phyloP scores from a whole-genome alignment of 371 early-diverging fungal species.

The Apophysomyces variabilis region DNA sequence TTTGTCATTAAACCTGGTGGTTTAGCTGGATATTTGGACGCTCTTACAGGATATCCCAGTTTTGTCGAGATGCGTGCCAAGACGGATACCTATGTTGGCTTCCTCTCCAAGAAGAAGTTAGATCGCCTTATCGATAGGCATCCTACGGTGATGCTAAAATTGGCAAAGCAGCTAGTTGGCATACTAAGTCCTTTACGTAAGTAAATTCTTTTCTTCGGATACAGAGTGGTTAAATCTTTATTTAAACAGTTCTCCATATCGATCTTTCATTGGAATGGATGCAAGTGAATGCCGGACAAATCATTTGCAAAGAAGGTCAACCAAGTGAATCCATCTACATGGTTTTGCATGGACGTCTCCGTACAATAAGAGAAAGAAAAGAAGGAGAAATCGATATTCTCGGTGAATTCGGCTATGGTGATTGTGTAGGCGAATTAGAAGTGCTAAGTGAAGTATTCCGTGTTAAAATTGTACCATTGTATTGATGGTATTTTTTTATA shows the following conservation, averaged over 20 bases:
- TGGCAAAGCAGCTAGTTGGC: constrained; percentile 87
- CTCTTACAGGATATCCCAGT: constrained; percentile 89
- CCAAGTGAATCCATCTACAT: constrained; percentile 88
- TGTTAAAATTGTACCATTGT: no score
- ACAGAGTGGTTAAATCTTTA: constrained; percentile 1
- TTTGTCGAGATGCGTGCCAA: constrained; percentile 85
- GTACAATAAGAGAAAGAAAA: constrained; percentile 76
- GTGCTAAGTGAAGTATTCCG: constrained; percentile 66
- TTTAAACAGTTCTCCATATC: constrained; percentile 72
- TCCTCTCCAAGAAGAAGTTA: constrained; percentile 77
- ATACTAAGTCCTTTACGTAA: constrained; percentile 82
- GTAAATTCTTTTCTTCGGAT: constrained; percentile 14
- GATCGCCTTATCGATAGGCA: constrained; percentile 86
- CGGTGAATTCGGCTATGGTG: constrained; percentile 94
- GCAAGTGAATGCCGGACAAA: constrained; percentile 90
- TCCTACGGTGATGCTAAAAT: constrained; percentile 80
- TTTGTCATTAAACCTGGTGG: constrained; percentile 86
- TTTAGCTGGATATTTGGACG: constrained; percentile 90
- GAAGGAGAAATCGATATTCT: constrained; percentile 77
- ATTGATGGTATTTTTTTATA: neutral
- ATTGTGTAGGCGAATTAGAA: constrained; percentile 95
- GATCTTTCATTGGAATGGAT: constrained; percentile 97
- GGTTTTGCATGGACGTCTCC: constrained; percentile 92
- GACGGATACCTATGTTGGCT: constrained; percentile 85
- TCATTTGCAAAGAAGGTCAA: constrained; percentile 88